Evolutionary conservation across 2,329 filamentous ascomycete genomes (phyloP).

Genomic region (Aspergillus ustus): DNA sequence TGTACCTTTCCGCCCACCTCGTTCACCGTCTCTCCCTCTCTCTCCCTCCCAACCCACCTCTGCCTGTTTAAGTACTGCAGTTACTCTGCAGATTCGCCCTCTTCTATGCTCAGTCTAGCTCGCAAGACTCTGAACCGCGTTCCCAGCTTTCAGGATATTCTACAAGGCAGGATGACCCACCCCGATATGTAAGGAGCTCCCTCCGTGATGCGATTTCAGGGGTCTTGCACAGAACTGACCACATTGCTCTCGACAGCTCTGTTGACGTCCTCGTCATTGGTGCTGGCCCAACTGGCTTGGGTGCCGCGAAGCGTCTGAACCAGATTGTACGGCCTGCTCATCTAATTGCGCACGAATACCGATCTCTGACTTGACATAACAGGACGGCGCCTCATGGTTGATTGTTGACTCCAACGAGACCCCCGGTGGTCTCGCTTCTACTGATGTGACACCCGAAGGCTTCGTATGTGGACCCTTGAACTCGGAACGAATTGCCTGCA

Average conservation of each 20-base stretch:
- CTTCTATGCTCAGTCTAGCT: slow-evolving; percentile 50
- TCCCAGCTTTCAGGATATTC: slow-evolving; percentile 51
- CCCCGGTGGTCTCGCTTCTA: slow-evolving; percentile 93
- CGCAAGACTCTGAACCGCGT: slow-evolving; percentile 49
- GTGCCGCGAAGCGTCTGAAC: slow-evolving; percentile 96
- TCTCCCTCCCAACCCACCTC: slow-evolving; percentile 23
- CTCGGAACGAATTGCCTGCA: neutral
- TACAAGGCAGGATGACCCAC: slow-evolving; percentile 53
- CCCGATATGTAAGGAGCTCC: slow-evolving; percentile 47
- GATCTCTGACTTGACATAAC: slow-evolving; percentile 24
- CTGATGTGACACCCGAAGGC: slow-evolving; percentile 91
- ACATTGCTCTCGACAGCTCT: slow-evolving; percentile 60
- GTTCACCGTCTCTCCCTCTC: slow-evolving; percentile 27
- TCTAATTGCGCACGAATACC: slow-evolving; percentile 1
- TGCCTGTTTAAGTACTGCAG: slow-evolving; percentile 34
- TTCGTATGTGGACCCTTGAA: slow-evolving; percentile 72
- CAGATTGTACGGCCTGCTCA: slow-evolving; percentile 72
- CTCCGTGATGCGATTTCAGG: slow-evolving; percentile 13
- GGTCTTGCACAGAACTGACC: slow-evolving; percentile 22
- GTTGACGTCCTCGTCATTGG: slow-evolving; percentile 98
- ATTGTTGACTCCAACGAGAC: slow-evolving; percentile 91
- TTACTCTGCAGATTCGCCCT: slow-evolving; percentile 35
- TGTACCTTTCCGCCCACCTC: slow-evolving; percentile 32
- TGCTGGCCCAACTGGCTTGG: slow-evolving; percentile 94
- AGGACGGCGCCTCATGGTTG: slow-evolving; percentile 94